Evolutionary conservation across 2,329 filamentous ascomycete species (phyloP).

Genomic region (Periconia macrospinosa): DNA sequence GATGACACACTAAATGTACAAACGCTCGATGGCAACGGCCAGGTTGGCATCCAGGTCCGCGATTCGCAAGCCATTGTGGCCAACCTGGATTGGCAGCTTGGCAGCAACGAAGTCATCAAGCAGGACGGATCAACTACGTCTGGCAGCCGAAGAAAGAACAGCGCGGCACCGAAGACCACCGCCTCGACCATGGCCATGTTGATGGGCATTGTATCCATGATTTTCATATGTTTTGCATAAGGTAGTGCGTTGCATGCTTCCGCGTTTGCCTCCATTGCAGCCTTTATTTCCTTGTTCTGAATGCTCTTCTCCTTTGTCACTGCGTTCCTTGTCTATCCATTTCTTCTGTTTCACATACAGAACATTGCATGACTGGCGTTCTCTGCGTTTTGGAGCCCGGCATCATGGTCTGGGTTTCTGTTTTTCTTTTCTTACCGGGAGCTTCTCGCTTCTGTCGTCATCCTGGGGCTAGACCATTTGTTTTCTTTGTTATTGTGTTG

Average conservation of each 20-base stretch:
- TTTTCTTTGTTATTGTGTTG: background rate
- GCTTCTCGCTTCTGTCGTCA: no score
- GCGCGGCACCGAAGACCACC: background rate
- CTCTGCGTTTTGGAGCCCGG: background rate
- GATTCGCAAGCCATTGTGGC: conserved; percentile 53
- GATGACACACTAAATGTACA: conserved; percentile 35
- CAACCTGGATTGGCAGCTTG: conserved; percentile 46
- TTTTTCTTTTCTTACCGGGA: background rate
- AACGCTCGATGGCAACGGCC: conserved; percentile 24
- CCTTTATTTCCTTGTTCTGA: background rate
- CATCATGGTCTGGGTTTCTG: background rate
- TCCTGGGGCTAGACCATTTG: background rate
- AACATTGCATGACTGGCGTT: background rate
- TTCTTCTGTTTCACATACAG: background rate
- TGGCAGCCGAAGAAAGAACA: conserved; percentile 28
- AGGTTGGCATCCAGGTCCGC: conserved; percentile 34
- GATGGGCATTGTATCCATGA: conserved; percentile 6
- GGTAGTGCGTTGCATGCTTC: background rate
- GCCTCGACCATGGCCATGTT: conserved; percentile 3
- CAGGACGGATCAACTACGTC: conserved; percentile 22
- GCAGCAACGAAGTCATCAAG: conserved; percentile 33
- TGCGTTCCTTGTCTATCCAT: background rate
- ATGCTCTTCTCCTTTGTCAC: background rate
- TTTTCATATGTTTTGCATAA: conserved; percentile 10
- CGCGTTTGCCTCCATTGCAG: background rate